Evolutionary conservation across 768 basidiomycete species (phyloP).

Genomic region (Trametes sanguinea): DNA sequence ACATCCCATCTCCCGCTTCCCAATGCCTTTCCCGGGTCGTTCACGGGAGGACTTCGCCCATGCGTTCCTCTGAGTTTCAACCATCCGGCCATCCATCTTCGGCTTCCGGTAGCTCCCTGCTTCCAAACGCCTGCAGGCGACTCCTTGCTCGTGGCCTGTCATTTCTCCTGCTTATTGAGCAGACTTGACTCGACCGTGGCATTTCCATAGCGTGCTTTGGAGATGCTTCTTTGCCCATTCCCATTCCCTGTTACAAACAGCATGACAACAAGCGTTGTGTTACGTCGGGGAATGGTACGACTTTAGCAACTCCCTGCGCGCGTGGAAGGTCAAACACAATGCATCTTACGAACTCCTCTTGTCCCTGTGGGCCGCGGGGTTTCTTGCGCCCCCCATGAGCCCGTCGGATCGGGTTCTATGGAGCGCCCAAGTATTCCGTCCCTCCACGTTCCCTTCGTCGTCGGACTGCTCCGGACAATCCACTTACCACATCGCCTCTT

Average conservation of each 20-base stretch:
- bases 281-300: not conserved
- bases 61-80: not conserved
- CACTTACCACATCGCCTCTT: not conserved
- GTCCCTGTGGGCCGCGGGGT: not conserved
- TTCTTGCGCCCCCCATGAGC: conserved; percentile 3
- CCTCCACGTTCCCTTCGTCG: conserved; percentile 3
- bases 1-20: conserved; percentile 13
- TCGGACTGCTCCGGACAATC: conserved; percentile 2
- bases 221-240: not conserved
- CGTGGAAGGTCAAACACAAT: not conserved
- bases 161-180: not conserved
- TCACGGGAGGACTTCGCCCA: conserved; percentile 1
- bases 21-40: not conserved
- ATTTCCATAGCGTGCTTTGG: too few relatives aligned
- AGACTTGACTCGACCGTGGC: too few relatives aligned
- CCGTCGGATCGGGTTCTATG: not conserved
- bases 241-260: not conserved
- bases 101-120: conserved; percentile 10
- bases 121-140: not conserved
- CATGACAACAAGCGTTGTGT: conserved; percentile 1
- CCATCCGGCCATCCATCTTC: conserved; percentile 2
- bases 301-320: not conserved
- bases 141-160: not conserved
- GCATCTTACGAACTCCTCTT: not conserved
- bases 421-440: not conserved